phyloP scores from a whole-genome alignment of 169 alveolate species.

The Perkinsus chesapeaki region DNA sequence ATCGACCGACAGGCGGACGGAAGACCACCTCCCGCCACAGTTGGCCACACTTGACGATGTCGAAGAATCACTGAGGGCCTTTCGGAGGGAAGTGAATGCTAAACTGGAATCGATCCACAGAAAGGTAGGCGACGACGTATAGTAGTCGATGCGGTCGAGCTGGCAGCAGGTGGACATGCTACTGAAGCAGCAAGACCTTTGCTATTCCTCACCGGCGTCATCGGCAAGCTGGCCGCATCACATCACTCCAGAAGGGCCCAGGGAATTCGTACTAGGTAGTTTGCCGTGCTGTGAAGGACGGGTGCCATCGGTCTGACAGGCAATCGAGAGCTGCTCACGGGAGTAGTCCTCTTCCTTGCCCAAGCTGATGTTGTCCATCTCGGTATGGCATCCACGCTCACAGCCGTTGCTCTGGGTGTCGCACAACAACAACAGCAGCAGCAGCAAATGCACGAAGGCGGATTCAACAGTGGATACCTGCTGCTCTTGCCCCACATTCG shows the following conservation, averaged over 20 bases:
- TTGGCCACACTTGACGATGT: neutral
- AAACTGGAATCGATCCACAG: neutral
- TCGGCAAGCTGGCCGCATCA: neutral
- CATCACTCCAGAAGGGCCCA: neutral
- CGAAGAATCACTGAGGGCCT: neutral
- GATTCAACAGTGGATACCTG: neutral
- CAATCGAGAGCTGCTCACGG: neutral
- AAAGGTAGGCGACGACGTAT: neutral
- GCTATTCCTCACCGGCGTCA: neutral
- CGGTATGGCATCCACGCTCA: neutral
- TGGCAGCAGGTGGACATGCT: neutral
- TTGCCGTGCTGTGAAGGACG: no score
- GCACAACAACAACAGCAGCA: no score
- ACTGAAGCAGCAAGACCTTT: neutral
- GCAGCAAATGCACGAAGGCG: no score
- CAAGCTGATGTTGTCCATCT: neutral
- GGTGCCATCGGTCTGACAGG: no score
- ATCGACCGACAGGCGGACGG: neutral
- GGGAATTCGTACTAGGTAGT: neutral
- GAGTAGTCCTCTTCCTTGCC: neutral
- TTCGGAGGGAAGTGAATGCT: neutral
- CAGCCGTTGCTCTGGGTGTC: neutral
- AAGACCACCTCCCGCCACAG: neutral
- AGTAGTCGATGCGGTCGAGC: neutral
- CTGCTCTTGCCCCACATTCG: neutral